These are phyloP conservation scores for Pythium sp. DNA, from an alignment of 352 stramenopile species.

Conservation along the genomic window DNA sequence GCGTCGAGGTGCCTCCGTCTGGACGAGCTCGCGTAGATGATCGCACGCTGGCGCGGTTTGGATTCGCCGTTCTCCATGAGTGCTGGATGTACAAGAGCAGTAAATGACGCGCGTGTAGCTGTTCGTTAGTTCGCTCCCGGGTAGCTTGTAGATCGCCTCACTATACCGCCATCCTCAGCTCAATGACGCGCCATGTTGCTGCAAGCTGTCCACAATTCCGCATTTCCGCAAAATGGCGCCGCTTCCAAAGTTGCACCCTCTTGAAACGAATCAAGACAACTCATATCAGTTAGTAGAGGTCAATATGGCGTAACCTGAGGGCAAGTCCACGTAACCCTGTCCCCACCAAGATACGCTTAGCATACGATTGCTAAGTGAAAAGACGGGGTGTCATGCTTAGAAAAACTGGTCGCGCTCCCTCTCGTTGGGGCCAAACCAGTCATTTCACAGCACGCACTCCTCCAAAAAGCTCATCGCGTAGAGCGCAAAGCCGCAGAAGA, in stretches of 20 bases:
- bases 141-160: too few species aligned
- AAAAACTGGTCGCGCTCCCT: conserved; percentile 17
- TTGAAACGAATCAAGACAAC: neutral
- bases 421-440: conserved; percentile 36
- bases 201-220: neutral
- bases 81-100: neutral
- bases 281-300: conserved; percentile 6
- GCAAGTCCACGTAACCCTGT: conserved; percentile 1
- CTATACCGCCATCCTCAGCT: neutral
- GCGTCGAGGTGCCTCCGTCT: conserved; percentile 8
- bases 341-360: neutral
- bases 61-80: conserved; percentile 7
- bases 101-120: neutral
- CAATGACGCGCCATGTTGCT: neutral
- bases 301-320: neutral
- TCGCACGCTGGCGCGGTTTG: conserved; percentile 25
- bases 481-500: conserved; percentile 8
- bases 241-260: conserved; percentile 2
- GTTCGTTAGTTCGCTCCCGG: neutral
- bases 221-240: conserved; percentile 1
- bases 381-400: conserved; percentile 27
- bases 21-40: conserved; percentile 30
- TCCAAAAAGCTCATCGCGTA: conserved; percentile 10
- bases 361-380: conserved; percentile 29
- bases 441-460: conserved; percentile 29